phyloP scores from a whole-genome alignment of 345 rosid species.

The Turritis glabra region DNA sequence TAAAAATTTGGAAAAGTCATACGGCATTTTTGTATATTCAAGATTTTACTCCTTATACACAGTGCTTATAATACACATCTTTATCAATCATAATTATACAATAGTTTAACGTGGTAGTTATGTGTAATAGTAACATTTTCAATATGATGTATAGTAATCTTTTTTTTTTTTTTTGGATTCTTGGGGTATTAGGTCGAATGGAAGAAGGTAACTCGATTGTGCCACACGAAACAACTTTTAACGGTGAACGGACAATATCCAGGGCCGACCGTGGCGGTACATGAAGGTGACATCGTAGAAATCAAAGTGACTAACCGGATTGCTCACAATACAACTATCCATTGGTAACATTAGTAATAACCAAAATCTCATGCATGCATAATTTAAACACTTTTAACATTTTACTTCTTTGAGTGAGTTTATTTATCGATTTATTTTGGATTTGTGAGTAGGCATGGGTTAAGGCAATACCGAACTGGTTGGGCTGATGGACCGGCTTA shows the following conservation, averaged over 20 bases:
- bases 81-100: background rate
- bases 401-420: background rate
- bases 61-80: no score
- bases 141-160: background rate
- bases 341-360: slow-evolving; percentile 41
- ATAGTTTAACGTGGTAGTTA: background rate
- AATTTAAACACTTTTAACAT: background rate
- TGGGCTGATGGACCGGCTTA: slow-evolving; percentile 82
- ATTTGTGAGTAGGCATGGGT: slow-evolving; percentile 54
- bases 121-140: background rate
- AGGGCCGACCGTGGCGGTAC: slow-evolving; percentile 61
- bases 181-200: slow-evolving; percentile 42
- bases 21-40: background rate
- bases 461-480: slow-evolving; percentile 59
- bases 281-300: slow-evolving; percentile 68
- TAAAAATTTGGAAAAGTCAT: no score
- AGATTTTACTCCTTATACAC: background rate
- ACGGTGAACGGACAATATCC: slow-evolving; percentile 72
- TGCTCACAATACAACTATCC: slow-evolving; percentile 55
- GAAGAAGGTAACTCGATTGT: slow-evolving; percentile 57
- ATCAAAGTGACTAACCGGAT: slow-evolving; percentile 57
- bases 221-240: slow-evolving; percentile 56
- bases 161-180: background rate
- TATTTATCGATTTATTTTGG: background rate
- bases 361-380: slow-evolving; percentile 26